These are phyloP conservation scores for Mycena pura DNA, from an alignment of 768 basidiomycete genomes.

Conservation along the genomic window DNA sequence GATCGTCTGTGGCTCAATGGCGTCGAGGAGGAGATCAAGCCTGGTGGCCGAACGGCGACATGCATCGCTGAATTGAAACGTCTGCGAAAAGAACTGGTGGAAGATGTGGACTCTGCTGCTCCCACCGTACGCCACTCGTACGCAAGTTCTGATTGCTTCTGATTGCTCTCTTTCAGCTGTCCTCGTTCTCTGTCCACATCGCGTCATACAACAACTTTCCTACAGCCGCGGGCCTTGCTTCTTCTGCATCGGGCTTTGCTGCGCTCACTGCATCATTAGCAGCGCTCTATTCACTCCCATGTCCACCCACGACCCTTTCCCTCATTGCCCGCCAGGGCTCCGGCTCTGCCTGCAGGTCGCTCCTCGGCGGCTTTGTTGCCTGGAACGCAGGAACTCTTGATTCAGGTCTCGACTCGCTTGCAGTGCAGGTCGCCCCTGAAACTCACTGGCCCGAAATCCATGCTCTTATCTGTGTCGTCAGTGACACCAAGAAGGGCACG, in stretches of 20 bases:
- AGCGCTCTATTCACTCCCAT: slow-evolving; percentile 82
- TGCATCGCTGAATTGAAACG: slow-evolving; percentile 90
- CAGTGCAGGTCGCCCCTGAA: slow-evolving; percentile 84
- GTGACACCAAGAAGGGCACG: slow-evolving; percentile 95
- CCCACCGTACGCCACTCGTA: slow-evolving; percentile 66
- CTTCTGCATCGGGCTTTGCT: slow-evolving; percentile 96
- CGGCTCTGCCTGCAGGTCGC: slow-evolving; percentile 96
- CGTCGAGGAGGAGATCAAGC: slow-evolving; percentile 86
- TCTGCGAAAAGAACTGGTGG: slow-evolving; percentile 72
- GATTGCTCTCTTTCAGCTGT: slow-evolving; percentile 54
- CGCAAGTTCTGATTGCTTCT: background rate
- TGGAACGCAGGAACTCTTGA: slow-evolving; percentile 80
- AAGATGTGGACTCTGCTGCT: slow-evolving; percentile 67
- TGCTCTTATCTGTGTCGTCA: slow-evolving; percentile 96
- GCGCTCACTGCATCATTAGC: slow-evolving; percentile 92
- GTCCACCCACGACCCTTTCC: slow-evolving; percentile 82
- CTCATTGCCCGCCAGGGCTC: slow-evolving; percentile 97
- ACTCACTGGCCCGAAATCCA: slow-evolving; percentile 95
- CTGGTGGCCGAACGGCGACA: slow-evolving; percentile 76
- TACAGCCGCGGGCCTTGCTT: slow-evolving; percentile 96
- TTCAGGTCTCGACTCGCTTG: slow-evolving; percentile 86
- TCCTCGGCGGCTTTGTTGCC: slow-evolving; percentile 96
- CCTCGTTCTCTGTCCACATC: slow-evolving; percentile 81
- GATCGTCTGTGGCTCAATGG: slow-evolving; percentile 97
- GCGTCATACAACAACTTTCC: slow-evolving; percentile 98